Base-by-base conservation (phyloP, 2,329 filamentous ascomycete genomes). In the Fusarium neocosmosporiellum region DNA sequence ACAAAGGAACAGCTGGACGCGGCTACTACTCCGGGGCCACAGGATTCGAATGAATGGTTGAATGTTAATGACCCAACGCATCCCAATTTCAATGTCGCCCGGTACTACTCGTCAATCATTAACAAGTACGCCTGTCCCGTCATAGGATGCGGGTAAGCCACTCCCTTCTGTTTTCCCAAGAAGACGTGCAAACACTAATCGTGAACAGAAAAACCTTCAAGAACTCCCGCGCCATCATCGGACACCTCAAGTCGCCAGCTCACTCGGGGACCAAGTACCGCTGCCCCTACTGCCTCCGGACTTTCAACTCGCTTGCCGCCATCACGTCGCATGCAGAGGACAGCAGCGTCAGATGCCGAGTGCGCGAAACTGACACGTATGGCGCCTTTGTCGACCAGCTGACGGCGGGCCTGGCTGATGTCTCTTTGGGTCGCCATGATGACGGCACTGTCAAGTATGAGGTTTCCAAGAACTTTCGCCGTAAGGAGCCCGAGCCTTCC, bases 81-180 rank as follows among this genome's bases (percentile, higher is more conserved):
- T 58, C 79, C 78, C 1, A 79, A 82, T 11, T 91, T 88, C 79
- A 83, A 87, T 46, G 78, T 83, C 1, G 79, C 82, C 2, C 79
- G 81, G 7, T 91, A 90, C 81, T 85, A 78, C 63, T 81, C 86
- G 43, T 60, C 78, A 0, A 78, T 84, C 33, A 80, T 83, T 2
- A 77, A 81, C 53, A 83, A 81, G 57, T 92, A 85, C 80, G 82
- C 79, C 62, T 92, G 90, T 63, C 90, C 90, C 0, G 84, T 87
- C 63, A 70, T 73, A 1, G 73, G 78, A 4, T 92, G 90, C 85
- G 80, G 81, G 85, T 88, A 82, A 82, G 84, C 79, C 62, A 36
- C 33, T 13, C 20, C 11, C 33, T 48, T 36, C 24, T 31, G 10
- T 7, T 10, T 34, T 37, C 29, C 9, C 16, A 14, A 20, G 22